These are phyloP conservation scores for Multifurca ochricompacta DNA, from an alignment of 768 basidiomycete species.

Conservation along the genomic window DNA sequence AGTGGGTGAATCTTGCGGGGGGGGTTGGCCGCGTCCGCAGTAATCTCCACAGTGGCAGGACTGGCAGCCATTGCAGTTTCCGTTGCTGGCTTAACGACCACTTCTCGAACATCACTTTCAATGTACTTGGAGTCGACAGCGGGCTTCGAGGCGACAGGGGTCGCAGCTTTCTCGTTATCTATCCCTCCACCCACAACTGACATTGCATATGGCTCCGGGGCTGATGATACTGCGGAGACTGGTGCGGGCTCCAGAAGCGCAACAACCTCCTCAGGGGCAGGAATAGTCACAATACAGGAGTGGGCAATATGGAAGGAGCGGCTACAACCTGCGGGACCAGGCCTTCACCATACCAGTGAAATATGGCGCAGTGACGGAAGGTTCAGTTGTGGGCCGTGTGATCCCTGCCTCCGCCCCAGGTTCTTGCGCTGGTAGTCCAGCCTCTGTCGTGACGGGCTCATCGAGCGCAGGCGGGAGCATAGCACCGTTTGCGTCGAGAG, in stretches of 20 bases:
- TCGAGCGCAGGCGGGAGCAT: constrained; percentile 27
- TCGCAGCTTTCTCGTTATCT: not conserved
- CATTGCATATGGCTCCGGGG: not conserved
- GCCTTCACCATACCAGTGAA: not conserved
- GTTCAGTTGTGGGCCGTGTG: not conserved
- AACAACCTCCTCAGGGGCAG: constrained; percentile 4
- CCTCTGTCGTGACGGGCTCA: constrained; percentile 24
- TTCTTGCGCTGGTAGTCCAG: constrained; percentile 1
- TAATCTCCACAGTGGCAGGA: not conserved
- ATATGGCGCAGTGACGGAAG: not conserved
- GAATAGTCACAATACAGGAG: not conserved
- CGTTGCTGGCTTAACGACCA: not conserved
- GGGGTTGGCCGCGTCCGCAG: not conserved
- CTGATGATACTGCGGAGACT: constrained; percentile 1
- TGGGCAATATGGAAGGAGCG: constrained; percentile 27
- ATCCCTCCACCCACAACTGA: not conserved
- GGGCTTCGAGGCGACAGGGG: not conserved
- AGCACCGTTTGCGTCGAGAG: not conserved
- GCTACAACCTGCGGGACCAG: constrained; percentile 27
- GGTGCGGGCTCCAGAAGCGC: not conserved
- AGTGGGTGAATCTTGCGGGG: not conserved
- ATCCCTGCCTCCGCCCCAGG: constrained; percentile 6
- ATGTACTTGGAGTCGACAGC: not conserved
- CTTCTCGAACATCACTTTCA: not conserved
- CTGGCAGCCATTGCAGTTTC: not conserved